Conservation (phyloP, 495 filamentous ascomycete genomes). For the Trichocladium uniseriatum region DNA sequence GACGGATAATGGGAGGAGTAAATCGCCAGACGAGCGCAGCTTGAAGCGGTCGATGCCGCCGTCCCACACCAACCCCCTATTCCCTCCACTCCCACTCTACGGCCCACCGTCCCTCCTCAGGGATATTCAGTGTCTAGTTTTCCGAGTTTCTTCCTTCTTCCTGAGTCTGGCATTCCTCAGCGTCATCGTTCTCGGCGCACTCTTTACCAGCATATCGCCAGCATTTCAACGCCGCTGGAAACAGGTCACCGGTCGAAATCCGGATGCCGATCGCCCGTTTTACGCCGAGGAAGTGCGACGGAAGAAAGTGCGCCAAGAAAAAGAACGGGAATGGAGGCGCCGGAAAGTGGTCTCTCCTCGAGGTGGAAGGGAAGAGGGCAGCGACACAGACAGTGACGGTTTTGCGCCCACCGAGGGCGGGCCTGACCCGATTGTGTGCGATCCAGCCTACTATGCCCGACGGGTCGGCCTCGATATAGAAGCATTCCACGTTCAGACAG, state of each 20-base stretch:
- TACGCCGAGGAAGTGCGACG: conserved; percentile 54
- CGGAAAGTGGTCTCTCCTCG: conserved; percentile 22
- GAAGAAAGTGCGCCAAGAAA: conserved; percentile 43
- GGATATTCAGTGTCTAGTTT: conserved; percentile 52
- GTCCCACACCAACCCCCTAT: conserved; percentile 68
- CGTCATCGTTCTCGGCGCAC: conserved; percentile 64
- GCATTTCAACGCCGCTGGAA: conserved; percentile 38
- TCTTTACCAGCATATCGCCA: conserved; percentile 50
- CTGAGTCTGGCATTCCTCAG: conserved; percentile 68
- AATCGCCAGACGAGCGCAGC: conserved; percentile 28
- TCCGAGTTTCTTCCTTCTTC: conserved; percentile 58
- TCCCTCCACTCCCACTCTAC: conserved; percentile 80
- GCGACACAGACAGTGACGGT: conserved; percentile 36
- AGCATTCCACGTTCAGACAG: conserved; percentile 75
- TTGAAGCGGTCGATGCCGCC: conserved; percentile 44
- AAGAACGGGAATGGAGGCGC: conserved; percentile 52
- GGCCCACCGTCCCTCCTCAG: conserved; percentile 58
- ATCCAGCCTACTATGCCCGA: conserved; percentile 80
- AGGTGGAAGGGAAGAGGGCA: conserved; percentile 24
- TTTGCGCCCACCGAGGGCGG: conserved; percentile 70
- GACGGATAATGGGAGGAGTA: conserved; percentile 7
- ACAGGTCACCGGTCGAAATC: conserved; percentile 46
- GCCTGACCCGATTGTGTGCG: conserved; percentile 64
- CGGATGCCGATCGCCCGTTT: conserved; percentile 54
- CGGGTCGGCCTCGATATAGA: conserved; percentile 84